Percentiles rank a stretch among this genome's conserved stretches.
These are phyloP conservation scores for Chrysopogon serrulatus DNA, from an alignment of 176 grass and related monocot genomes.

Conservation along the genomic window DNA sequence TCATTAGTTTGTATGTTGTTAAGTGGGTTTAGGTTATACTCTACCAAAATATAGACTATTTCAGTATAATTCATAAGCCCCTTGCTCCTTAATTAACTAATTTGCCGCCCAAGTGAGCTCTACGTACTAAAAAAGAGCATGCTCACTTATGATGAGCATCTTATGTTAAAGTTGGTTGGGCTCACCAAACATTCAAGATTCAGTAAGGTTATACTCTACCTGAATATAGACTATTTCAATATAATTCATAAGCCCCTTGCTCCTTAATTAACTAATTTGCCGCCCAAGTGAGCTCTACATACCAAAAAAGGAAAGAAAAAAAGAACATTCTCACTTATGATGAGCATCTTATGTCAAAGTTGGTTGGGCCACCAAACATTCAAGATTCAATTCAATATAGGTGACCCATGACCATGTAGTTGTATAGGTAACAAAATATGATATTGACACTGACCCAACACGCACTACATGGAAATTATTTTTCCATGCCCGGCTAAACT, in stretches of 20 bases:
- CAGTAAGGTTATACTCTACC: constrained; percentile 15
- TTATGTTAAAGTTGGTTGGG: constrained; percentile 19
- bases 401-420: constrained; percentile 12
- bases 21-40: background rate
- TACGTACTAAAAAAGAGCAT: no score
- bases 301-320: no score
- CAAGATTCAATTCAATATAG: constrained; percentile 10
- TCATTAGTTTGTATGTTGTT: background rate
- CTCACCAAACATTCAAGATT: constrained; percentile 15
- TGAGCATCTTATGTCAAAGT: constrained; percentile 8
- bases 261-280: background rate
- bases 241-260: background rate
- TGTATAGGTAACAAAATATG: constrained; percentile 23
- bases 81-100: background rate
- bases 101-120: background rate
- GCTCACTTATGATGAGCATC: background rate
- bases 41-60: constrained; percentile 1
- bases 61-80: background rate
- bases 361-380: constrained; percentile 22
- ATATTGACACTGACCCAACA: background rate
- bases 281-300: background rate
- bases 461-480: background rate
- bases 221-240: background rate
- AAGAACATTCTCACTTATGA: background rate
- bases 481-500: constrained; percentile 2